phyloP scores from a whole-genome alignment of 768 basidiomycete species.

The Tricholoma furcatifolium region DNA sequence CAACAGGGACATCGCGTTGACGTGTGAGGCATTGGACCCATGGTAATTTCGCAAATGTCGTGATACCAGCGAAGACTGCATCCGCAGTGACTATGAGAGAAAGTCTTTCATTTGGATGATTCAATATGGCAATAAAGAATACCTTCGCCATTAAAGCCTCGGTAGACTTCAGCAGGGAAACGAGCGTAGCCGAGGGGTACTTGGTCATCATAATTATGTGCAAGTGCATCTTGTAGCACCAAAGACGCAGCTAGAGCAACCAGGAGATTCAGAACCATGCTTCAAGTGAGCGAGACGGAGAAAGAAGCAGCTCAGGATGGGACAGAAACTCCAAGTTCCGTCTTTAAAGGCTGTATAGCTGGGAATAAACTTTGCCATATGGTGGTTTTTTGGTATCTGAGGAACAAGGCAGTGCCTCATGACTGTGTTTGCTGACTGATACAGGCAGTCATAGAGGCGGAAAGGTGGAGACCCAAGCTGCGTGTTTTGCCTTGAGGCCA shows the following conservation, averaged over 20 bases:
- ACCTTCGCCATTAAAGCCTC: constrained; percentile 55
- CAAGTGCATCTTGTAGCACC: constrained; percentile 28
- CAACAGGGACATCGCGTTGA: constrained; percentile 56
- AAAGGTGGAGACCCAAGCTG: constrained; percentile 11
- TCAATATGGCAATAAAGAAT: neutral
- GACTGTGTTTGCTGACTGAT: constrained; percentile 5
- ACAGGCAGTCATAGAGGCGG: too few relatives aligned
- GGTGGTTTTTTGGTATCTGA: neutral
- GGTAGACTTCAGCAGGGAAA: constrained; percentile 67
- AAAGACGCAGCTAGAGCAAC: constrained; percentile 23
- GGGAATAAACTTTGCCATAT: neutral
- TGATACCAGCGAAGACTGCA: constrained; percentile 78
- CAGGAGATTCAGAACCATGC: constrained; percentile 11
- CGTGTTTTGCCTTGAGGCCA: constrained; percentile 56
- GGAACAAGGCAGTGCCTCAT: neutral
- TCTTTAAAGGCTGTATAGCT: neutral
- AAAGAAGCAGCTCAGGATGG: too few relatives aligned
- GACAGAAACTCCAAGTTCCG: neutral
- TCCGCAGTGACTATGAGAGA: constrained; percentile 63
- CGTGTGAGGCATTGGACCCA: constrained; percentile 77
- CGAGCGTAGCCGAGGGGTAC: constrained; percentile 67
- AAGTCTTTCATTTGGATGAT: neutral
- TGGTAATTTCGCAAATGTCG: constrained; percentile 86
- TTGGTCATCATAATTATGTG: constrained; percentile 45
- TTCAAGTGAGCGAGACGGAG: neutral